Conservation (phyloP, 306 rosid species). For the Vigna reflexopilosa region DNA sequence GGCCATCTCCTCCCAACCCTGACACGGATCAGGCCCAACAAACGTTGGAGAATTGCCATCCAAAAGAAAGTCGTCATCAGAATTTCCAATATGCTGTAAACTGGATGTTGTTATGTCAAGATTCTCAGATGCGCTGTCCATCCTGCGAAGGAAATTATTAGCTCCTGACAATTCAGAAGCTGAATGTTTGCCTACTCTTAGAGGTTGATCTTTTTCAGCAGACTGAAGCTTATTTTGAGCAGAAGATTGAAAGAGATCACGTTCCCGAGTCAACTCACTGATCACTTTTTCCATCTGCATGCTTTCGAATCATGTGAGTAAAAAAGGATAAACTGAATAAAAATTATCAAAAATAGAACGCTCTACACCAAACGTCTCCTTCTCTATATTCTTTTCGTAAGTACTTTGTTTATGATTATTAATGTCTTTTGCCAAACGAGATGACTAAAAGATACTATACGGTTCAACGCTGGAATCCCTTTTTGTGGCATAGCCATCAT, state of each 20-base stretch:
- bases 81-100: conserved; percentile 46
- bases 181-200: conserved; percentile 45
- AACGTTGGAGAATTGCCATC: conserved; percentile 56
- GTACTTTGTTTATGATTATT: conserved; percentile 2
- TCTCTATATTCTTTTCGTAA: not conserved
- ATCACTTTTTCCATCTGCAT: conserved; percentile 82
- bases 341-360: not conserved
- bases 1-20: conserved; percentile 66
- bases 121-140: conserved; percentile 33
- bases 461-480: too few relatives aligned
- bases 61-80: conserved; percentile 61
- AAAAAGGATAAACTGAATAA: conserved; percentile 32
- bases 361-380: not conserved
- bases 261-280: conserved; percentile 71
- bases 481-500: too few relatives aligned
- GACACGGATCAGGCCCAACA: conserved; percentile 59
- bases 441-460: not conserved
- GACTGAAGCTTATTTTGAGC: conserved; percentile 60
- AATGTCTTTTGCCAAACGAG: conserved; percentile 17
- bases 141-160: conserved; percentile 30
- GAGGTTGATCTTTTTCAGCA: conserved; percentile 48
- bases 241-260: conserved; percentile 74
- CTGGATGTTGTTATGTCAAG: conserved; percentile 38
- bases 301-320: conserved; percentile 14
- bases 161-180: conserved; percentile 46